Evolutionary conservation across 768 basidiomycete species (phyloP).

Genomic region (Tulasnella sp.): DNA sequence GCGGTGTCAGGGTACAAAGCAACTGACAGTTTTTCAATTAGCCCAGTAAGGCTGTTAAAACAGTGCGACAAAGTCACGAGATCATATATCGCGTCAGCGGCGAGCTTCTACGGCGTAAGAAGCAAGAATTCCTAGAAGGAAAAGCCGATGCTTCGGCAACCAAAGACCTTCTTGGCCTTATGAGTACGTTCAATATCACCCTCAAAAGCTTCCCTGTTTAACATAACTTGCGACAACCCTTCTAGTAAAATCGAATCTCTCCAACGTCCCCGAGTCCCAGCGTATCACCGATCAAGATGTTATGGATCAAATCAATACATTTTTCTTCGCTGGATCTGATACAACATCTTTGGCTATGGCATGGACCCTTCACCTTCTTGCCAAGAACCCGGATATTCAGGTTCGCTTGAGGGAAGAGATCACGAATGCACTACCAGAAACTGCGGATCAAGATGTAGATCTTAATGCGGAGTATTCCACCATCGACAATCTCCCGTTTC

Average conservation of each 20-base stretch:
- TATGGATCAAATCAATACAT: conserved; percentile 73
- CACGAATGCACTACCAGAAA: conserved; percentile 5
- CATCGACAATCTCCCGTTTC: conserved; percentile 50
- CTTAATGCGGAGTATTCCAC: conserved; percentile 15
- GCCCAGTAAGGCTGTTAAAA: neutral
- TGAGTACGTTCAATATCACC: conserved; percentile 33
- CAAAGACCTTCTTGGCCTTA: conserved; percentile 36
- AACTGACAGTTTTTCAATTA: neutral
- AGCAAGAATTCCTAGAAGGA: conserved; percentile 43
- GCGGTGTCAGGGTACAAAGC: too few species aligned
- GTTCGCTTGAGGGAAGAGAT: conserved; percentile 56
- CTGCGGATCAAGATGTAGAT: neutral
- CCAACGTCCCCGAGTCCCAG: conserved; percentile 40
- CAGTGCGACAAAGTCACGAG: conserved; percentile 15
- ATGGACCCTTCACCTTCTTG: conserved; percentile 67
- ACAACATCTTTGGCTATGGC: conserved; percentile 73
- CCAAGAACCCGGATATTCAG: conserved; percentile 55
- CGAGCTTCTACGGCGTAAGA: conserved; percentile 66
- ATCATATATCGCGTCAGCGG: conserved; percentile 59
- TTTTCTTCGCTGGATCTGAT: conserved; percentile 88
- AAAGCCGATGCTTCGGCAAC: neutral
- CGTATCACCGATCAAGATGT: conserved; percentile 81
- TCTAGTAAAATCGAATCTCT: conserved; percentile 71
- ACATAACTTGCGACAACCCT: neutral
- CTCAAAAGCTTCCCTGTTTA: neutral